Base-by-base conservation (phyloP, 345 rosid species). In the Cochlearia excelsa region DNA sequence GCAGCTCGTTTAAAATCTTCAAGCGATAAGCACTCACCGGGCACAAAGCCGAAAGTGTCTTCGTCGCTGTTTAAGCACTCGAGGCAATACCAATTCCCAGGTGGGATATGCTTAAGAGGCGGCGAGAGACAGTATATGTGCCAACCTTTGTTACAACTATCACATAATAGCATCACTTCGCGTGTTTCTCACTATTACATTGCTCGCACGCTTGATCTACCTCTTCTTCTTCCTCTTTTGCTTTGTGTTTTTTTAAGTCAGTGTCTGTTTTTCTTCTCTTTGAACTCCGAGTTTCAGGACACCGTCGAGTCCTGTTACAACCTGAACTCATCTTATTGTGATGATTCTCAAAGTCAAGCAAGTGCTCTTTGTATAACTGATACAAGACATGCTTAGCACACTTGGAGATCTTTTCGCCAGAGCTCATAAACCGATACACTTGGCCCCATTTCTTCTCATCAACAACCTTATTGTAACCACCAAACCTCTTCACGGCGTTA, bases 101-200 rank as follows among this genome's bases (percentile, higher is more conserved):
- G 83, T 0, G 98, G 98, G 23, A 92, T 62, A 67, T 83, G 85
- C 80, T 83, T 83, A 72, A 92, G 29, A 0, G 98, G 98, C 0
- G 98, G 98, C 3, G 96, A 86, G 37, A 92, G 85, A 76, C 96
- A 92, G 70, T 92, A 83, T n/a, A 82, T 81, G 63, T 92, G 98
- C 95, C 98, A 88, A 26, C 98, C 98, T 72, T 86, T 92, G 61
- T 92, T 83, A 75, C 98, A 92, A 57, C 96, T 80, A 69, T 92
- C 98, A 16, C 98, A 92, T 57, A 92, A 77, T 57, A 92, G 90
- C 98, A 92, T 92, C 71, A 86, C 86, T 61, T 92, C 93, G 45
- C 98, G 54, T 92, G 98, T 74, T 84, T 77, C 5, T 84, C 98
- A 69, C 96, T 92, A 56, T 65, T 68, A 57, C 98, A 92, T 59